phyloP scores from a whole-genome alignment of 306 rosid species.

The Sesbania bispinosa region DNA sequence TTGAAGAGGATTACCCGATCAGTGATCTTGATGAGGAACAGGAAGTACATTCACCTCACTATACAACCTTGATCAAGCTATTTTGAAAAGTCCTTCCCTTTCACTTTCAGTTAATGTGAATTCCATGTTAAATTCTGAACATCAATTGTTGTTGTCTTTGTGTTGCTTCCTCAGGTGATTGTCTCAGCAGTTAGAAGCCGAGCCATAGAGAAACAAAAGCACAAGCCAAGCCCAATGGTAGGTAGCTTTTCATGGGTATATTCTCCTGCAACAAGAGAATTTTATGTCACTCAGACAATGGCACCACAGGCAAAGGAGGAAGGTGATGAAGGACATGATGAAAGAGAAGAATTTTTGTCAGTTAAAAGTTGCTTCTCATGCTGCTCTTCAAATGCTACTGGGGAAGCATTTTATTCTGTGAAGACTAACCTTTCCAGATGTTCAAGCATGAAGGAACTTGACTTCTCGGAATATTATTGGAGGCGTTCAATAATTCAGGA shows the following conservation, averaged over 20 bases:
- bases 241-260: slow-evolving; percentile 57
- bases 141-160: not conserved
- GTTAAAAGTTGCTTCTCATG: slow-evolving; percentile 59
- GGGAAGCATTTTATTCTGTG: slow-evolving; percentile 54
- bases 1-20: slow-evolving; percentile 49
- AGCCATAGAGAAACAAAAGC: slow-evolving; percentile 60
- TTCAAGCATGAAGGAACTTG: slow-evolving; percentile 61
- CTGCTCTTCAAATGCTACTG: slow-evolving; percentile 65
- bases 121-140: not conserved
- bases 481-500: slow-evolving; percentile 66
- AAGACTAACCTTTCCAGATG: slow-evolving; percentile 66
- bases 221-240: slow-evolving; percentile 36
- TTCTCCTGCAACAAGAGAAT: slow-evolving; percentile 51
- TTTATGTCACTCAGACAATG: slow-evolving; percentile 38
- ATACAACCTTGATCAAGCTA: not conserved
- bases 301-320: slow-evolving; percentile 23
- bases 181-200: slow-evolving; percentile 67
- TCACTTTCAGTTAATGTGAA: not conserved
- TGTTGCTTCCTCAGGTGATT: slow-evolving; percentile 47
- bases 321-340: slow-evolving; percentile 29
- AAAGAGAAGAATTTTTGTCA: slow-evolving; percentile 62
- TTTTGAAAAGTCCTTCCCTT: not conserved
- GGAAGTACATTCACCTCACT: slow-evolving; percentile 40
- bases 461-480: slow-evolving; percentile 40
- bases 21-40: slow-evolving; percentile 70